These are phyloP conservation scores for Guadua angustifolia DNA, from an alignment of 176 grass and related monocot genomes.

Conservation along the genomic window DNA sequence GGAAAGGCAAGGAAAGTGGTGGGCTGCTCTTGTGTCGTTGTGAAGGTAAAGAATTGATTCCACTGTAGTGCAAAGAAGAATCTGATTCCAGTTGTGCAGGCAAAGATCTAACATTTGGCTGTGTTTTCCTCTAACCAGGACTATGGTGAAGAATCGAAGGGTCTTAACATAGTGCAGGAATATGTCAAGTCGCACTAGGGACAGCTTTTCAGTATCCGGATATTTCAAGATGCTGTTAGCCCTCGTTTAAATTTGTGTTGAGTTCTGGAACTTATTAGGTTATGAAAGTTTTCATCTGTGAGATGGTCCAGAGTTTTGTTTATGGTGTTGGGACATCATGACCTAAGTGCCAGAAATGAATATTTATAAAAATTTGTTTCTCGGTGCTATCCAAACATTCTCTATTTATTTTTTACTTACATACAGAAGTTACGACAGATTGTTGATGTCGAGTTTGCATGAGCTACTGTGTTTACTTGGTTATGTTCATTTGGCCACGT, in stretches of 20 bases:
- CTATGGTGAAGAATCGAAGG: slow-evolving; percentile 85
- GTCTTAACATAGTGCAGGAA: slow-evolving; percentile 87
- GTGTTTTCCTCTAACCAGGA: slow-evolving; percentile 53
- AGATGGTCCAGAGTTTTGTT: slow-evolving; percentile 7
- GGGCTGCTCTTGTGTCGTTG: slow-evolving; percentile 76
- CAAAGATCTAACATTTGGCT: not conserved
- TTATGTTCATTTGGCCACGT: not conserved
- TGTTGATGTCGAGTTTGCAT: not conserved
- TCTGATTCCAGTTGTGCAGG: not conserved
- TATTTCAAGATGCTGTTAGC: slow-evolving; percentile 7
- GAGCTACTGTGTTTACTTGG: not conserved
- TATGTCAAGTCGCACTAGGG: slow-evolving; percentile 72
- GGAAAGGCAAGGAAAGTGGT: slow-evolving; percentile 94
- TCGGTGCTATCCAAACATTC: not conserved
- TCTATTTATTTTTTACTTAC: not conserved
- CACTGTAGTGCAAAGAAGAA: not conserved
- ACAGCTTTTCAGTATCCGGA: slow-evolving; percentile 21
- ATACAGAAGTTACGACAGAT: not conserved
- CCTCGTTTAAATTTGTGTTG: not conserved
- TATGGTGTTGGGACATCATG: slow-evolving; percentile 5
- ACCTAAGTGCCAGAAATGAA: not conserved
- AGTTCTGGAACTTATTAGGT: slow-evolving; percentile 18
- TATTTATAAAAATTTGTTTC: not conserved
- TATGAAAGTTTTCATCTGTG: not conserved
- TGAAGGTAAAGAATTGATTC: slow-evolving; percentile 55